A percentile compares a stretch with the other conserved stretches of the same genome.
phyloP scores from a whole-genome alignment of 2,329 filamentous ascomycete genomes.

The Microascus cirrosus region DNA sequence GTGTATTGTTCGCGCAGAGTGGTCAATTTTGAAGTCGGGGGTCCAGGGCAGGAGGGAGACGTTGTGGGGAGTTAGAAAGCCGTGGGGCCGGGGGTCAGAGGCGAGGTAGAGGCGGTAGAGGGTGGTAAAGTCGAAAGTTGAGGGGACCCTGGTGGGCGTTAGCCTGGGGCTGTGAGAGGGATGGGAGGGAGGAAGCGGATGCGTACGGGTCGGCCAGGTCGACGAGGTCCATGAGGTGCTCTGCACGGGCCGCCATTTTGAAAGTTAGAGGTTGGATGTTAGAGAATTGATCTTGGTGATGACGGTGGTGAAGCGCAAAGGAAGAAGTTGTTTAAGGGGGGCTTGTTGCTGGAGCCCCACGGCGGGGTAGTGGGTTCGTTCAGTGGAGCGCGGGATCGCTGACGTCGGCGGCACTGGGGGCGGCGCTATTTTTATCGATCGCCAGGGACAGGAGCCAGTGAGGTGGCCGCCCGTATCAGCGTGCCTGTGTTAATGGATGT shows the following conservation, averaged over 20 bases:
- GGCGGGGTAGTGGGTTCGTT: not conserved
- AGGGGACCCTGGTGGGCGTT: conserved; percentile 29
- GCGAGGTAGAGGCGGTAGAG: conserved; percentile 35
- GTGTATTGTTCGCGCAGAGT: conserved; percentile 18
- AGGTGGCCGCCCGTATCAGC: not conserved
- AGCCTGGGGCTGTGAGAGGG: not conserved
- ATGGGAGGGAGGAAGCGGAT: conserved; percentile 5
- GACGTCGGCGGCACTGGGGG: not conserved
- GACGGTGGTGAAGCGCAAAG: not conserved
- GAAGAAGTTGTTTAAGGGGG: not conserved
- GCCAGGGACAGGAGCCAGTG: not conserved
- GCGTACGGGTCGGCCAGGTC: conserved; percentile 30
- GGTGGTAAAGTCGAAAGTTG: conserved; percentile 26
- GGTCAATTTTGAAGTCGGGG: conserved; percentile 21
- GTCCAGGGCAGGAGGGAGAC: conserved; percentile 37
- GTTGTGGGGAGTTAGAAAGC: conserved; percentile 34
- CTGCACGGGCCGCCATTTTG: conserved; percentile 7
- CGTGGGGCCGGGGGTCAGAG: conserved; percentile 32
- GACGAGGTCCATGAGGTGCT: conserved; percentile 24
- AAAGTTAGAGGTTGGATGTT: not conserved
- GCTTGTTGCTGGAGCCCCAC: not conserved
- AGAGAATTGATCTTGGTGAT: not conserved
- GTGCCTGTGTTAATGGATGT: not conserved
- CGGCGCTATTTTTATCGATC: not conserved
- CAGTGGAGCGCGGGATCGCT: not conserved